phyloP scores from a whole-genome alignment of 768 basidiomycete genomes.

The Rhodosporidiobolus odoratus region DNA sequence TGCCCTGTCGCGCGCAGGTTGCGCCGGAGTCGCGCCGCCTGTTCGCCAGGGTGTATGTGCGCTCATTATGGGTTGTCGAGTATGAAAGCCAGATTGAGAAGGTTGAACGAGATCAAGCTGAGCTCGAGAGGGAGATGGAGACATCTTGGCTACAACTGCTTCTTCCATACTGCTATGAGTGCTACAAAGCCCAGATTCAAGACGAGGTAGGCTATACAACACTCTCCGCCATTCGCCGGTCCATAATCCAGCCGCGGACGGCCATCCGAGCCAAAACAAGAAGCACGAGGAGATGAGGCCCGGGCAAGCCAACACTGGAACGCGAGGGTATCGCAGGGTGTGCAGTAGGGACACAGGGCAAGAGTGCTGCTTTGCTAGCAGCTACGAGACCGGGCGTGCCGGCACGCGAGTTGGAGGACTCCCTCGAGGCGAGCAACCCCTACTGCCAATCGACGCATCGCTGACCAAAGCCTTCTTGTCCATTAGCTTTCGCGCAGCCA shows the following conservation, averaged over 20 bases:
- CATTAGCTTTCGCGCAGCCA: constrained; percentile 36
- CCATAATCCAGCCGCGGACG: too few relatives aligned
- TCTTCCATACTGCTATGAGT: not conserved
- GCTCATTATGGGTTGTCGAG: not conserved
- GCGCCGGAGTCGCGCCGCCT: not conserved
- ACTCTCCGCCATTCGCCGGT: not conserved
- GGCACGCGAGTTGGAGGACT: too few relatives aligned
- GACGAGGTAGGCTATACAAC: not conserved
- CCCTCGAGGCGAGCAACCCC: not conserved
- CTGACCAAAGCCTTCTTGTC: not conserved
- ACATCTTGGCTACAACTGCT: not conserved
- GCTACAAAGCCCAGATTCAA: constrained; percentile 7
- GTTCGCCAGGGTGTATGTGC: not conserved
- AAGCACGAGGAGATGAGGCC: too few relatives aligned
- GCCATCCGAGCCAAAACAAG: too few relatives aligned
- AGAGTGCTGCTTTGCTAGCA: too few relatives aligned
- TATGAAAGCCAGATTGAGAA: not conserved
- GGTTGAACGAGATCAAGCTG: not conserved
- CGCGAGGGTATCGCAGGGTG: too few relatives aligned
- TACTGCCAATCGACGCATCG: not conserved
- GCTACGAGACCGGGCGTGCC: too few relatives aligned
- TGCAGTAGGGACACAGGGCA: too few relatives aligned
- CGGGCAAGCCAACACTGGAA: too few relatives aligned
- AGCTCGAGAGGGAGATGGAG: not conserved
- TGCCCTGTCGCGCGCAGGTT: not conserved